Conservation (phyloP, 768 basidiomycete species). For the Guyanaporus albipodus region DNA sequence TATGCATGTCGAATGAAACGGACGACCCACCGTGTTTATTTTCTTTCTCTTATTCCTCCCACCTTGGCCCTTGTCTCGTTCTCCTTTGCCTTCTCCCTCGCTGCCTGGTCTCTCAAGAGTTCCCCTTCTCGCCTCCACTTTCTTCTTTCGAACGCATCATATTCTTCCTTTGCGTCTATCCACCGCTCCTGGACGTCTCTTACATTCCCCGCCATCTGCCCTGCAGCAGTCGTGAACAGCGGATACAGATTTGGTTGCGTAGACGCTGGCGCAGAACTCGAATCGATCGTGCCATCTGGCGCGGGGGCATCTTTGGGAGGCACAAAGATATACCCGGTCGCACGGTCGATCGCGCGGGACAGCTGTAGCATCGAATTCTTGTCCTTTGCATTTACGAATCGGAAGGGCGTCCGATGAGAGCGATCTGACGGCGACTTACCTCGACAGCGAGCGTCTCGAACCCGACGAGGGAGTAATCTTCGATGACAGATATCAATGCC, state of each 20-base stretch:
- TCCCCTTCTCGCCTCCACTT: slow-evolving; percentile 79
- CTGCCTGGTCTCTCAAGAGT: slow-evolving; percentile 22
- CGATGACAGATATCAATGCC: slow-evolving; percentile 88
- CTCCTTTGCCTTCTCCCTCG: slow-evolving; percentile 11
- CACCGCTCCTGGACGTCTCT: slow-evolving; percentile 90
- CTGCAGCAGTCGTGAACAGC: slow-evolving; percentile 64
- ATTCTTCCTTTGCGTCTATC: slow-evolving; percentile 81
- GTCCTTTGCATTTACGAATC: slow-evolving; percentile 49
- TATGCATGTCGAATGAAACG: neutral
- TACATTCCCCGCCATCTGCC: slow-evolving; percentile 49
- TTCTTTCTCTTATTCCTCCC: slow-evolving; percentile 28
- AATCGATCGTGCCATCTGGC: slow-evolving; percentile 31
- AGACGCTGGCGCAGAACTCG: slow-evolving; percentile 34
- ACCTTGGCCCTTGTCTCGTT: slow-evolving; percentile 1
- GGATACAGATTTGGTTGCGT: slow-evolving; percentile 61
- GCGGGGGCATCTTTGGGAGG: slow-evolving; percentile 42
- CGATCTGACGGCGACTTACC: slow-evolving; percentile 39
- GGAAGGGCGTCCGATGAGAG: neutral
- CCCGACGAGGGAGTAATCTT: slow-evolving; percentile 88
- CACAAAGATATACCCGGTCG: slow-evolving; percentile 87
- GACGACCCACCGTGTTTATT: slow-evolving; percentile 15
- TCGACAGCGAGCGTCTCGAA: slow-evolving; percentile 98
- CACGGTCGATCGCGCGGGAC: slow-evolving; percentile 79
- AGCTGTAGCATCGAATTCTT: slow-evolving; percentile 93
- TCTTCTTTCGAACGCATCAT: slow-evolving; percentile 74